Conservation (phyloP, 139 green algal genomes). For the Chlamydomonas sp. region DNA sequence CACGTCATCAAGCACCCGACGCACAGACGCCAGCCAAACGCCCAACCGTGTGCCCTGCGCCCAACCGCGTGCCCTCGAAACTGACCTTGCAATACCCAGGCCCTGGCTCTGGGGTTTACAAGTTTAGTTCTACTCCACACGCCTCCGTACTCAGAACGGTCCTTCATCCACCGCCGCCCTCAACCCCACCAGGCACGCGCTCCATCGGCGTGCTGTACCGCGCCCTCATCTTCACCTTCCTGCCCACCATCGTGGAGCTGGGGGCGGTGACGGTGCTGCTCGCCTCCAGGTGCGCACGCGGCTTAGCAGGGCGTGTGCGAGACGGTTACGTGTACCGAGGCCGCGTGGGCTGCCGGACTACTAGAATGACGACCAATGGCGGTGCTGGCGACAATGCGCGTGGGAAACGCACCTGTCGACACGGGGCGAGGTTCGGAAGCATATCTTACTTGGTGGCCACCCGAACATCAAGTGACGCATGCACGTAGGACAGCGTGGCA, state of each 20-base stretch:
- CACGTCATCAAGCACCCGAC: too few species aligned
- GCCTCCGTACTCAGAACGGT: background rate
- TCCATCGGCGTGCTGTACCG: slow-evolving; percentile 94
- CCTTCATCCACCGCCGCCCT: background rate
- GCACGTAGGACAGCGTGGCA: too few species aligned
- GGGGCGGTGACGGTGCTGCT: slow-evolving; percentile 87
- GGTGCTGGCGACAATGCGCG: background rate
- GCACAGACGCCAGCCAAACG: too few species aligned
- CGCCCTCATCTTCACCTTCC: slow-evolving; percentile 94
- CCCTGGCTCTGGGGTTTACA: background rate
- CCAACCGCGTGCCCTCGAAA: too few species aligned
- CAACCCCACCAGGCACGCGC: slow-evolving; percentile 75
- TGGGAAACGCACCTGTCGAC: background rate
- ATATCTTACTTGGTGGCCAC: too few species aligned
- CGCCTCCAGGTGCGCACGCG: slow-evolving; percentile 19
- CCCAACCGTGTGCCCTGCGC: too few species aligned
- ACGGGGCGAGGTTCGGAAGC: too few species aligned
- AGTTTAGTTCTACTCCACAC: background rate
- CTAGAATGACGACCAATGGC: background rate
- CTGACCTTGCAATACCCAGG: too few species aligned
- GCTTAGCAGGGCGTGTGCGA: background rate
- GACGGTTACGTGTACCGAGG: background rate
- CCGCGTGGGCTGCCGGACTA: background rate
- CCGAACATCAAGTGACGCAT: too few species aligned
- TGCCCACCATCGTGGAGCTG: slow-evolving; percentile 93